Percentiles rank a stretch among this genome's conserved stretches.
phyloP scores from a whole-genome alignment of 2,329 filamentous ascomycete genomes.

The Ophiocordyceps camponoti-leonardi region DNA sequence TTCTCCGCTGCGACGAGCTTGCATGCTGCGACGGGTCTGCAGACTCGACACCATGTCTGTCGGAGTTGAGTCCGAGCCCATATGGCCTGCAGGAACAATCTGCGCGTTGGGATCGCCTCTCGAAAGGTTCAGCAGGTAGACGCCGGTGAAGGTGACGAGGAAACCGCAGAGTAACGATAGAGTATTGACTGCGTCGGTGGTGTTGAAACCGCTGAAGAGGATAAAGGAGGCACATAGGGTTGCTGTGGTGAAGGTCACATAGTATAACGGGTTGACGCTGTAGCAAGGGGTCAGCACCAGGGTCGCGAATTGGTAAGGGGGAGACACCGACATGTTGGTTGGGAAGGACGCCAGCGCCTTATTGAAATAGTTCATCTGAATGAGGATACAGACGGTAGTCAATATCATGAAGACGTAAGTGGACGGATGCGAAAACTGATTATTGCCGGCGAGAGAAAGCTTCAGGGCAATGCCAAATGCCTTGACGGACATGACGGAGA shows the following conservation, averaged over 20 bases:
- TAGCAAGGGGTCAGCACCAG: not conserved
- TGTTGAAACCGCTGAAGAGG: constrained; percentile 92
- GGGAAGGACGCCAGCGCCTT: constrained; percentile 94
- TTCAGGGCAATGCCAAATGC: constrained; percentile 96
- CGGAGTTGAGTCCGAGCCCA: constrained; percentile 60
- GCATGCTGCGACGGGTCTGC: constrained; percentile 87
- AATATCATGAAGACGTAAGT: constrained; percentile 97
- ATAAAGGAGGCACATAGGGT: constrained; percentile 92
- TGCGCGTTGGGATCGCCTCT: constrained; percentile 74
- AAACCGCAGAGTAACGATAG: constrained; percentile 87
- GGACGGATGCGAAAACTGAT: constrained; percentile 87
- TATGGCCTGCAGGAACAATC: constrained; percentile 41
- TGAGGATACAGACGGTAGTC: constrained; percentile 82
- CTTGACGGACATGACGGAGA: constrained; percentile 98
- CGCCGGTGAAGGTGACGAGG: constrained; percentile 84
- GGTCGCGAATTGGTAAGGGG: not conserved
- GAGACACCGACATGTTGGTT: constrained; percentile 68
- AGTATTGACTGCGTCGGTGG: constrained; percentile 77
- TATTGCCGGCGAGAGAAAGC: constrained; percentile 80
- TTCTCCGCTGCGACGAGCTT: constrained; percentile 58
- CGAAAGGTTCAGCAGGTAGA: constrained; percentile 93
- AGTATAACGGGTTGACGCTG: constrained; percentile 91
- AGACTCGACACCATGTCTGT: constrained; percentile 83
- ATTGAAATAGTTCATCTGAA: constrained; percentile 99
- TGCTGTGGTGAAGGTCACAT: constrained; percentile 91